Conservation (phyloP, 2,329 filamentous ascomycete genomes). For the Cadophora sp. region DNA sequence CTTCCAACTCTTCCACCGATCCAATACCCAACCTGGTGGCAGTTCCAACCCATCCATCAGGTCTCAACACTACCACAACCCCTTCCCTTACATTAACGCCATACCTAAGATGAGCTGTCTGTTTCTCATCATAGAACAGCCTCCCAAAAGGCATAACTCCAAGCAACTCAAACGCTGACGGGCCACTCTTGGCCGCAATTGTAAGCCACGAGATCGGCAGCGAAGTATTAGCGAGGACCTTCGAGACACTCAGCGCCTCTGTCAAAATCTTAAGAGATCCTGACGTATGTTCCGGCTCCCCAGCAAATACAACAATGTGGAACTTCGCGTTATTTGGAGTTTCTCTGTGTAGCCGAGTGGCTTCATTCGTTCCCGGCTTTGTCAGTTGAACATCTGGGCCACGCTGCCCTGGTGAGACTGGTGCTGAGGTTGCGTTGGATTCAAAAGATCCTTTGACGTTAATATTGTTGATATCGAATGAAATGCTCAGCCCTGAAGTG, state of each 20-base stretch:
- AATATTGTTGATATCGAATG: slow-evolving; percentile 57
- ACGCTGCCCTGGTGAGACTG: slow-evolving; percentile 50
- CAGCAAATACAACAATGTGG: slow-evolving; percentile 51
- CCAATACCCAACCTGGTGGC: slow-evolving; percentile 43
- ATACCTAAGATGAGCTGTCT: slow-evolving; percentile 55
- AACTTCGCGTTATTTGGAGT: slow-evolving; percentile 53
- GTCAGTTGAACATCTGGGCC: slow-evolving; percentile 54
- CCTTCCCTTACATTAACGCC: slow-evolving; percentile 48
- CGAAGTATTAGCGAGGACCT: slow-evolving; percentile 45
- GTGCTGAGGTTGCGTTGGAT: slow-evolving; percentile 31
- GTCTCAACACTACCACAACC: slow-evolving; percentile 56
- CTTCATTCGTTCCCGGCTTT: slow-evolving; percentile 54
- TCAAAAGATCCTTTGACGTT: slow-evolving; percentile 46
- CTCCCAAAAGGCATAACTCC: slow-evolving; percentile 54
- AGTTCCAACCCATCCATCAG: slow-evolving; percentile 62
- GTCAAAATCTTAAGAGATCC: slow-evolving; percentile 33
- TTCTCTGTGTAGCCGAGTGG: slow-evolving; percentile 52
- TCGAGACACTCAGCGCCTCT: slow-evolving; percentile 33
- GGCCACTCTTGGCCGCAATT: slow-evolving; percentile 49
- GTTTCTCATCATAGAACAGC: slow-evolving; percentile 61
- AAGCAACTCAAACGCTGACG: slow-evolving; percentile 55
- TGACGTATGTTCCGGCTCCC: slow-evolving; percentile 43
- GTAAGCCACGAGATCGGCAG: slow-evolving; percentile 56
- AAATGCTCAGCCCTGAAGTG: slow-evolving; percentile 66
- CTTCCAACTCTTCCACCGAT: slow-evolving; percentile 54